These are phyloP conservation scores for Calonectria pteridis DNA, from an alignment of 2,329 filamentous ascomycete genomes.

Conservation along the genomic window DNA sequence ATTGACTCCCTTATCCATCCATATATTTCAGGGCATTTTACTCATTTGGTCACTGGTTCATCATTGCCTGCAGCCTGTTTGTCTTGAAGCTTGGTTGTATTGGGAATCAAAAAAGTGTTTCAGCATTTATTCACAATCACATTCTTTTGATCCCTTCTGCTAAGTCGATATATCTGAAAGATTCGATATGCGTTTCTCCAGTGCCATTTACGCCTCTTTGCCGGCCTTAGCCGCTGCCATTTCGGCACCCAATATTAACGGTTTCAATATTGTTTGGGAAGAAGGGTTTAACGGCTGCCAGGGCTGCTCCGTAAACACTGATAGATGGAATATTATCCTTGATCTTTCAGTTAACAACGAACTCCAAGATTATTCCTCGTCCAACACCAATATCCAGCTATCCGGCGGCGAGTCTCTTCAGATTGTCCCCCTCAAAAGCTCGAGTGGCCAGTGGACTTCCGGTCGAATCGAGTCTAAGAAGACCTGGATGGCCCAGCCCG, in stretches of 20 bases:
- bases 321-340: conserved; percentile 60
- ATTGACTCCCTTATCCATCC: background rate
- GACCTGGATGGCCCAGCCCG: conserved; percentile 58
- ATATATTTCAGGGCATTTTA: background rate
- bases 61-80: background rate
- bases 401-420: conserved; percentile 65
- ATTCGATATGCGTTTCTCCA: conserved; percentile 44
- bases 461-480: conserved; percentile 62
- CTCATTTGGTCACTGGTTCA: background rate
- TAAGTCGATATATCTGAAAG: background rate
- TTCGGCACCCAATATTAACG: conserved; percentile 53
- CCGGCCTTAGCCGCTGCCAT: conserved; percentile 50
- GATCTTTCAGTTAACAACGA: conserved; percentile 63
- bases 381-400: conserved; percentile 61
- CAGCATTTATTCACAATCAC: background rate
- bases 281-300: conserved; percentile 59
- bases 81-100: background rate
- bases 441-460: conserved; percentile 60
- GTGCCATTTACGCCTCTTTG: conserved; percentile 35
- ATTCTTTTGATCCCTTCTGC: background rate
- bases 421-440: conserved; percentile 59
- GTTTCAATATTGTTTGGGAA: conserved; percentile 59
- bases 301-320: conserved; percentile 52
- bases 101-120: background rate
- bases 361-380: conserved; percentile 60